Evolutionary conservation across 345 rosid species (phyloP), one percentile per base, ranked within the genome.

Genomic region (Murraya paniculata): DNA sequence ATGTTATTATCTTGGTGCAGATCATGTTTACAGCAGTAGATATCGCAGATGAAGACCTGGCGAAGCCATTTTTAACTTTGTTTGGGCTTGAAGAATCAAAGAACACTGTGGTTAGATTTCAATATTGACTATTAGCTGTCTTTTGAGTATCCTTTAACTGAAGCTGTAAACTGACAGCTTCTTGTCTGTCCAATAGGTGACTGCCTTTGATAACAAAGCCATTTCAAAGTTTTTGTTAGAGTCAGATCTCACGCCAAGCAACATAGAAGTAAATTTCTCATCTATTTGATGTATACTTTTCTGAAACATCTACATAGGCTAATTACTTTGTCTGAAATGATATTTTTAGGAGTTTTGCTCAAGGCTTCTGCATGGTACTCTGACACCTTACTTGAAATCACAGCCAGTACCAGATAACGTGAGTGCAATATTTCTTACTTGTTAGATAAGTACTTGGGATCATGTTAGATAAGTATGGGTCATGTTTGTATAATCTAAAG

Each of bases 31-130:
- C 89, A 73, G 79, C 82, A 65, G 73, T 91, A n/a, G 94, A 93
- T 82, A 87, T 88, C 30, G 39, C 81, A 24, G 93, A 93, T 59
- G 95, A 91, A 82, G 89, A 94, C 85, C 88, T 86, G 45, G 98
- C 98, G 57, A 93, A 91, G 87, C 95, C 98, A 75, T 91, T 90
- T 89, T 88, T 94, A 81, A 90, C 93, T 73, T 81, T 94, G 67
- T 88, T 86, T 66, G 98, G 98, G 71, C 88, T 93, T 67, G 94
- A 94, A 86, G 90, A 88, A 64, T 73, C 94, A 50, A 81, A 88
- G 56, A 79, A 86, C 62, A 84, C 85, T 7, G 84, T 89, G 90
- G 98, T 94, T 73, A 81, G 95, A 79, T 57, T 75, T 71, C 57
- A 18, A 25, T 11, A 24, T 39, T 59, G 41, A 30, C 30, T 60